Percentiles rank a stretch among this genome's conserved stretches.
phyloP scores from a whole-genome alignment of 2,329 filamentous ascomycete species.

The Sarocladium oryzae region DNA sequence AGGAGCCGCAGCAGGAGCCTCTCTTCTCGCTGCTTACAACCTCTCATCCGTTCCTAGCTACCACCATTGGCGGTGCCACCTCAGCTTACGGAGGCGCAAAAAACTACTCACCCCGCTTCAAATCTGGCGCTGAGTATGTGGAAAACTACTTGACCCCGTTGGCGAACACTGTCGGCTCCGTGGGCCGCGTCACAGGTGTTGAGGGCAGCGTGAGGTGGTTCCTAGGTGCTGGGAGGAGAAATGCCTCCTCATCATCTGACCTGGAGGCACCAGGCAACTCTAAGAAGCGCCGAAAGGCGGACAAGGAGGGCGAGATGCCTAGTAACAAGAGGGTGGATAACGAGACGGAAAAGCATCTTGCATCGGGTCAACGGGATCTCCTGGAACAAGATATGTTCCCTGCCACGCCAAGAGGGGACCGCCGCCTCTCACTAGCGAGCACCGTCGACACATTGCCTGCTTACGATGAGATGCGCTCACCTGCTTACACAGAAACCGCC shows the following conservation, averaged over 20 bases:
- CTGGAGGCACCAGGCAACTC: constrained; percentile 39
- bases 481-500: constrained; percentile 61
- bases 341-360: constrained; percentile 22
- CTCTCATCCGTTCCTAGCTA: constrained; percentile 78
- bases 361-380: not conserved
- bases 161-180: constrained; percentile 77
- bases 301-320: constrained; percentile 27
- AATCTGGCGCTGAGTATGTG: constrained; percentile 83
- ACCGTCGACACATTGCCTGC: constrained; percentile 72
- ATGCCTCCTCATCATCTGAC: constrained; percentile 39
- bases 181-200: constrained; percentile 79
- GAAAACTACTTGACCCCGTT: constrained; percentile 84
- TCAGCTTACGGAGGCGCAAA: constrained; percentile 84
- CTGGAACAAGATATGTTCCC: constrained; percentile 20
- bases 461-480: constrained; percentile 73
- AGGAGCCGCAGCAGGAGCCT: constrained; percentile 61
- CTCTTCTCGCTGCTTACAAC: constrained; percentile 81
- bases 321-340: constrained; percentile 23
- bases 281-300: constrained; percentile 55
- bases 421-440: constrained; percentile 58
- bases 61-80: constrained; percentile 75
- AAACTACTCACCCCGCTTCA: constrained; percentile 82
- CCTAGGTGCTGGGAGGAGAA: constrained; percentile 53
- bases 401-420: constrained; percentile 22
- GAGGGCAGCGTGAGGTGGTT: constrained; percentile 85